Conservation (phyloP, 805 yeast species). For the Wickerhamomyces strasburgensis region DNA sequence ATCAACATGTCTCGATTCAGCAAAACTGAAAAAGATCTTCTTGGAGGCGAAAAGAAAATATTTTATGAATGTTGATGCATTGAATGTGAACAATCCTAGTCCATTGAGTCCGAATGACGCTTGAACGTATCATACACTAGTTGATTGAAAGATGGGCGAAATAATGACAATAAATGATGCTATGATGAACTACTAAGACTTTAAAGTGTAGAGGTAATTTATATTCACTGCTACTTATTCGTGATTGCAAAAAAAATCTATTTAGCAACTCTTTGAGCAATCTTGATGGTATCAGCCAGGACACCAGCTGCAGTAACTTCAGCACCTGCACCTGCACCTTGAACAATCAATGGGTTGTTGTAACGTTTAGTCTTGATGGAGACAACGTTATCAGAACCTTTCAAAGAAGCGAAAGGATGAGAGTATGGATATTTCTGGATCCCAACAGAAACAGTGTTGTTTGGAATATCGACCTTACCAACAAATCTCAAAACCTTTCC, state of each 20-base stretch:
- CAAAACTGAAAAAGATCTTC: constrained; percentile 46
- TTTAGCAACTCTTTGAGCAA: constrained; percentile 76
- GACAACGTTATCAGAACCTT: constrained; percentile 95
- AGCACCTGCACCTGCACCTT: constrained; percentile 96
- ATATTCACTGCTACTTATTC: constrained; percentile 34
- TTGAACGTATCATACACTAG: neutral
- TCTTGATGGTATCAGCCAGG: constrained; percentile 86
- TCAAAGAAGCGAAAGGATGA: constrained; percentile 93
- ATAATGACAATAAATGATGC: too few species aligned
- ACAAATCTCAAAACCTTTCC: constrained; percentile 90
- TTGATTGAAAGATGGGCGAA: too few species aligned
- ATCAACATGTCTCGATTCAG: constrained; percentile 51
- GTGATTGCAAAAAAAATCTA: constrained; percentile 46
- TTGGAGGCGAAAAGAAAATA: constrained; percentile 45
- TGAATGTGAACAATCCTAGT: neutral
- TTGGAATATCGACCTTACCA: constrained; percentile 78
- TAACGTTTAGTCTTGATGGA: constrained; percentile 90
- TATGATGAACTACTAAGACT: too few species aligned
- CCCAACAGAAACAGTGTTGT: constrained; percentile 73
- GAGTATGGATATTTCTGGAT: constrained; percentile 80
- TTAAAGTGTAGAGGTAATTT: neutral
- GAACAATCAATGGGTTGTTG: constrained; percentile 86
- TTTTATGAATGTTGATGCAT: neutral
- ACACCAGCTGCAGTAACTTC: constrained; percentile 85
- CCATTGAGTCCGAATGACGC: neutral